Conservation (phyloP, 2,329 filamentous ascomycete species). For the Botrytis galanthina region DNA sequence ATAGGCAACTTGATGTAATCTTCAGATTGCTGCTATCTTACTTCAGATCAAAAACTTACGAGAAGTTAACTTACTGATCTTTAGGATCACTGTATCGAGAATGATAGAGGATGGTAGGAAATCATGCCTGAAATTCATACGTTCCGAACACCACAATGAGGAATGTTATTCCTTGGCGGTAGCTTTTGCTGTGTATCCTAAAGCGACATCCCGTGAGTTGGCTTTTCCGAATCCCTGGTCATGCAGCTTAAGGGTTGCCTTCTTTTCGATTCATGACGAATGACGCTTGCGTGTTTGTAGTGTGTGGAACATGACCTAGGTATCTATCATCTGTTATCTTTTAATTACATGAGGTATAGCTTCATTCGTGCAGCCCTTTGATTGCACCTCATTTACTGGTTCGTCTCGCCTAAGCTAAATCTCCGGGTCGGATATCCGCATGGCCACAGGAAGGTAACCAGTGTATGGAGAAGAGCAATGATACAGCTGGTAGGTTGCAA, state of each 20-base stretch:
- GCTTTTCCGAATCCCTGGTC: neutral
- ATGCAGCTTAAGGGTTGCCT: neutral
- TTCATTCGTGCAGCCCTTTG: neutral
- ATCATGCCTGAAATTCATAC: neutral
- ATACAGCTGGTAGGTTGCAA: neutral
- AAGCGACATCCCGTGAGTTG: neutral
- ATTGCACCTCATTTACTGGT: neutral
- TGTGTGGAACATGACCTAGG: neutral
- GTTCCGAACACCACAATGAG: neutral
- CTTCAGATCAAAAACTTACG: neutral
- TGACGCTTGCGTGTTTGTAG: neutral
- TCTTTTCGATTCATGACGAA: neutral
- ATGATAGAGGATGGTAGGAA: neutral
- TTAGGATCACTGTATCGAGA: neutral
- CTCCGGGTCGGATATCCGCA: neutral
- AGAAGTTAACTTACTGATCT: neutral
- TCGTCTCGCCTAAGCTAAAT: neutral
- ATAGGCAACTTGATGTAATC: neutral
- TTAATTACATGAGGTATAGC: neutral
- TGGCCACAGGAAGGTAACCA: neutral
- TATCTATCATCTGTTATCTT: neutral
- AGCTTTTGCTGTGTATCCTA: neutral
- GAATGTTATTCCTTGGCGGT: neutral
- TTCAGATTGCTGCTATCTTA: neutral
- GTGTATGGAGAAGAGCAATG: neutral